Conservation (phyloP, 345 rosid species). For the Cardamine occulta region DNA sequence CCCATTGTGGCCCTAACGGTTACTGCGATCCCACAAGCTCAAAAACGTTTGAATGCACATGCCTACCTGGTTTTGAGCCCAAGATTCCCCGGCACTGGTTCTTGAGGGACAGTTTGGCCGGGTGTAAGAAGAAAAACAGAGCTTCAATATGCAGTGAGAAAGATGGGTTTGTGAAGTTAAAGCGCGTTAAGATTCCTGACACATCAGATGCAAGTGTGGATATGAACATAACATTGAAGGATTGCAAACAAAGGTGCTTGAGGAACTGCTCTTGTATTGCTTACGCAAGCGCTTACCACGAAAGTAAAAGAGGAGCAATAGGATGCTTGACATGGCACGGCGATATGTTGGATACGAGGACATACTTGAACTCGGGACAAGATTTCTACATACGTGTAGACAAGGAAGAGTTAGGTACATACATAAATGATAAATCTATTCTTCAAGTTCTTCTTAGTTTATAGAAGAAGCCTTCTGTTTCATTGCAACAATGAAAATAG, state of each 20-base stretch:
- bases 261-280: conserved; percentile 63
- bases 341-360: conserved; percentile 49
- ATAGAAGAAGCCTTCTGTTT: too few species aligned
- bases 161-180: conserved; percentile 62
- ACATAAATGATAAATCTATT: neutral
- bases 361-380: conserved; percentile 49
- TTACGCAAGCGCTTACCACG: conserved; percentile 54
- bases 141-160: conserved; percentile 37
- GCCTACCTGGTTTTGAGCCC: conserved; percentile 75
- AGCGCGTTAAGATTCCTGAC: conserved; percentile 55
- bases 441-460: too few species aligned
- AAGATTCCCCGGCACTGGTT: conserved; percentile 50
- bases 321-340: conserved; percentile 71
- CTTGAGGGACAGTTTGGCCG: conserved; percentile 53
- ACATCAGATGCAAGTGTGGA: conserved; percentile 47
- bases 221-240: conserved; percentile 49
- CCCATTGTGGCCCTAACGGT: conserved; percentile 60
- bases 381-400: conserved; percentile 57
- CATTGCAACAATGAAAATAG: too few species aligned
- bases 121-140: conserved; percentile 51
- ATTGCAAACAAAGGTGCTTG: conserved; percentile 50
- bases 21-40: conserved; percentile 46
- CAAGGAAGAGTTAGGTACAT: conserved; percentile 56
- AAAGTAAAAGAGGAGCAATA: conserved; percentile 35
- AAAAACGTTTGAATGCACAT: conserved; percentile 50